Percentiles rank a stretch among this genome's conserved stretches.
Evolutionary conservation across 106 monocot genomes (phyloP).

Genomic region (Platanthera zijinensis): DNA sequence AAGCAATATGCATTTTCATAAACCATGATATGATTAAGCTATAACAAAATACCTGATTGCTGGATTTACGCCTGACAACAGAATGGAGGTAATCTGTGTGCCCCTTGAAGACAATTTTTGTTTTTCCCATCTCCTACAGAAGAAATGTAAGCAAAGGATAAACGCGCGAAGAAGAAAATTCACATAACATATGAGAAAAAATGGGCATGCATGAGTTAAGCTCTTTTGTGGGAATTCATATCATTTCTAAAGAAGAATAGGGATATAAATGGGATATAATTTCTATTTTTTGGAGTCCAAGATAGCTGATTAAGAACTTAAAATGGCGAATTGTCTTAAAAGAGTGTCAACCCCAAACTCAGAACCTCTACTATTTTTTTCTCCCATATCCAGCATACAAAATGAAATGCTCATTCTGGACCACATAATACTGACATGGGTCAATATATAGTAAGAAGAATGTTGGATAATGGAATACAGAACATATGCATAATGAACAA

Average conservation of each 20-base stretch:
- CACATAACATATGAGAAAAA: not conserved
- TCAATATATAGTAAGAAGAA: too few relatives aligned
- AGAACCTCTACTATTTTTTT: too few relatives aligned
- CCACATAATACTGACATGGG: too few relatives aligned
- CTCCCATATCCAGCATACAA: too few relatives aligned
- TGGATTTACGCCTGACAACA: conserved; percentile 50
- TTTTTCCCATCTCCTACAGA: conserved; percentile 66
- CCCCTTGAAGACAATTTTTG: conserved; percentile 67
- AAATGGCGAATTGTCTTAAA: not conserved
- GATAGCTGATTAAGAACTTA: not conserved
- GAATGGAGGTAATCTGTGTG: conserved; percentile 84
- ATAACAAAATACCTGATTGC: conserved; percentile 50
- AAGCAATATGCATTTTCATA: too few relatives aligned
- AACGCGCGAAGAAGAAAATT: not conserved
- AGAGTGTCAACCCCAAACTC: too few relatives aligned
- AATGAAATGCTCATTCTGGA: too few relatives aligned
- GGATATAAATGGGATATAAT: not conserved
- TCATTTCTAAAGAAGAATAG: not conserved
- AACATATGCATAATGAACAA: too few relatives aligned
- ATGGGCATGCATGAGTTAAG: not conserved
- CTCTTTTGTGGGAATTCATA: not conserved
- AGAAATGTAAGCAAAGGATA: conserved; percentile 3
- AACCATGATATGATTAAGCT: too few relatives aligned
- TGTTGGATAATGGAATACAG: too few relatives aligned
- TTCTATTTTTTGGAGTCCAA: not conserved